Evolutionary conservation across 257 asterid species (phyloP).

Genomic region (Fraxinus pennsylvanica): DNA sequence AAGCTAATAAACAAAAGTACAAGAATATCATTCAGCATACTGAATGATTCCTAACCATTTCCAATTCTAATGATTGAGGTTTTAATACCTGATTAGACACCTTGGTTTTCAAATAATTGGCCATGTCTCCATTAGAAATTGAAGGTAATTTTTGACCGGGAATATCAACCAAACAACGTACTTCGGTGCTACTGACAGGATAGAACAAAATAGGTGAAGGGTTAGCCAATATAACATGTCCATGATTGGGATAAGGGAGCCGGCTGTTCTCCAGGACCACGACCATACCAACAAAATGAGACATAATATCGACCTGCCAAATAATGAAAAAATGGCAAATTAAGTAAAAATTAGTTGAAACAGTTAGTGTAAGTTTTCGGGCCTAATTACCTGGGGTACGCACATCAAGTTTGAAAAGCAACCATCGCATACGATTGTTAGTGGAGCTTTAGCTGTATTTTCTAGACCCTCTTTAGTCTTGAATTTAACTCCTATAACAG

Average conservation of each 20-base stretch:
- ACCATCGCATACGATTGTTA: constrained; percentile 56
- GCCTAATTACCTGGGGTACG: constrained; percentile 42
- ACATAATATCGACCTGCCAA: constrained; percentile 41
- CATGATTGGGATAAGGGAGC: constrained; percentile 52
- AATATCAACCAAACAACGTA: constrained; percentile 49
- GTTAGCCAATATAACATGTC: constrained; percentile 50
- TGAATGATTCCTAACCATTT: background rate
- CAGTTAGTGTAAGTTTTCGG: background rate
- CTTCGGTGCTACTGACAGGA: constrained; percentile 50
- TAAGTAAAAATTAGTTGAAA: background rate
- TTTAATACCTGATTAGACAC: constrained; percentile 50
- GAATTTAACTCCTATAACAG: constrained; percentile 50
- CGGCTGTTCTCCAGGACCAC: constrained; percentile 45
- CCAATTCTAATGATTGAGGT: background rate
- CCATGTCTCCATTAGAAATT: constrained; percentile 50
- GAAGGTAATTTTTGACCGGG: constrained; percentile 51
- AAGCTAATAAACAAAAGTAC: constrained; percentile 29
- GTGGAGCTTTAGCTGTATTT: constrained; percentile 42
- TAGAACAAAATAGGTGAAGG: constrained; percentile 54
- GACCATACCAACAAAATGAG: constrained; percentile 59
- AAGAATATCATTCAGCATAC: background rate
- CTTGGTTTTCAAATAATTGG: constrained; percentile 36
- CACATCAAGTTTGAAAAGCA: constrained; percentile 56
- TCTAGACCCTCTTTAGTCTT: constrained; percentile 49
- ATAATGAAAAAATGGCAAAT: background rate